Percentiles rank a stretch among this genome's conserved stretches.
Conservation (phyloP, 2,329 filamentous ascomycete genomes). For the Microsporum canis region DNA sequence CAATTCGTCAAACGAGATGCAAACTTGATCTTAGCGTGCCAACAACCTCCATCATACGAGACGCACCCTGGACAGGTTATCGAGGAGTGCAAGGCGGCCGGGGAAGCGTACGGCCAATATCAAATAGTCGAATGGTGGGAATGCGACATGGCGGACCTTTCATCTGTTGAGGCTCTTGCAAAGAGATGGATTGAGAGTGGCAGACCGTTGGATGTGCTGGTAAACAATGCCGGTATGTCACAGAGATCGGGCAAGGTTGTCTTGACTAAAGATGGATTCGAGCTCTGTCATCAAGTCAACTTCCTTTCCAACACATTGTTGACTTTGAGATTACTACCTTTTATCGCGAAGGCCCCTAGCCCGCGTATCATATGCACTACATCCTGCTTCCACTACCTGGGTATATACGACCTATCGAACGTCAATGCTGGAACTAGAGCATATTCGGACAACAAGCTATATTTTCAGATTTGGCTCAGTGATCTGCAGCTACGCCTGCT, state of each 20-base stretch:
- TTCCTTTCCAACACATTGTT: no score
- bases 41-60: not conserved
- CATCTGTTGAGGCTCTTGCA: not conserved
- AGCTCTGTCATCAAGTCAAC: not conserved
- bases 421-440: no score
- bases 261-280: not conserved
- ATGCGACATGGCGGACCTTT: not conserved
- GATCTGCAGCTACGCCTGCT: no score
- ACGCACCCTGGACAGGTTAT: not conserved
- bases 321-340: no score
- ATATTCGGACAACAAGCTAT: no score
- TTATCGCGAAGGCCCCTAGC: no score
- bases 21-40: not conserved
- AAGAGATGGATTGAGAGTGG: not conserved
- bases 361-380: no score
- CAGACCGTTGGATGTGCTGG: not conserved
- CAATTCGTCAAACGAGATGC: not conserved
- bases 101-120: not conserved
- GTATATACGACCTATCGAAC: no score
- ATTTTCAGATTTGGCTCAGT: no score
- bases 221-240: not conserved
- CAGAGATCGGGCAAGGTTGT: not conserved
- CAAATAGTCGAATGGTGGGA: not conserved
- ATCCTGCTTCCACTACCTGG: no score
- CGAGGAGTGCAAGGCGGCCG: not conserved